These are phyloP conservation scores for Solanum bukasovii DNA, from an alignment of 257 asterid species.

Conservation along the genomic window DNA sequence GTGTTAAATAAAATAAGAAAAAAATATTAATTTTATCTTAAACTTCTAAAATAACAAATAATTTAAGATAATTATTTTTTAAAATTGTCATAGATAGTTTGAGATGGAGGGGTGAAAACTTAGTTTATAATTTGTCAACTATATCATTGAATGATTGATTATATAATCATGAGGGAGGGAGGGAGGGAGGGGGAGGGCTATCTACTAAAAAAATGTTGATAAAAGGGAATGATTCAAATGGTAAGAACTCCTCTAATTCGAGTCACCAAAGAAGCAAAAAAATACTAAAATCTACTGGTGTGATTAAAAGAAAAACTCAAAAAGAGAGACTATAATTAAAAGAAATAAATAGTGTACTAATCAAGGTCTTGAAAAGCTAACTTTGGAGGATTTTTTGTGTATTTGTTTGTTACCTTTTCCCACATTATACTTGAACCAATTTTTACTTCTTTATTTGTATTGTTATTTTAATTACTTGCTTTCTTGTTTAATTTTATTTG, in stretches of 20 bases:
- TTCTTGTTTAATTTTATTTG: neutral
- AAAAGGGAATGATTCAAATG: no score
- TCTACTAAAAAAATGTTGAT: no score
- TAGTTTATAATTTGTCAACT: neutral
- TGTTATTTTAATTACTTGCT: neutral
- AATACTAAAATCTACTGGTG: no score
- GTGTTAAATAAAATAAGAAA: no score
- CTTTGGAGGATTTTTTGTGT: neutral
- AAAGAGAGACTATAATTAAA: neutral
- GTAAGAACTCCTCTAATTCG: no score
- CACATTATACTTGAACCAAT: neutral
- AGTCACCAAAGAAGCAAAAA: fast-evolving
- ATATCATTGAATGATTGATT: neutral
- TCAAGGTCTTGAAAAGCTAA: neutral
- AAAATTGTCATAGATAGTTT: neutral
- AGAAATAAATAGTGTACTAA: neutral
- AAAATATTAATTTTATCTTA: no score
- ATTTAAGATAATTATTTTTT: neutral
- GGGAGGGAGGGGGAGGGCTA: no score
- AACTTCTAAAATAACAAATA: neutral
- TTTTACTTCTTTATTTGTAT: neutral
- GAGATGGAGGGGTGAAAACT: neutral
- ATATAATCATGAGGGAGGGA: no score
- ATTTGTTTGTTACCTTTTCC: neutral
- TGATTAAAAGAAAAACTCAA: no score